Evolutionary conservation across 805 yeast genomes (phyloP).

Genomic region (Yarrowia keelungensis): DNA sequence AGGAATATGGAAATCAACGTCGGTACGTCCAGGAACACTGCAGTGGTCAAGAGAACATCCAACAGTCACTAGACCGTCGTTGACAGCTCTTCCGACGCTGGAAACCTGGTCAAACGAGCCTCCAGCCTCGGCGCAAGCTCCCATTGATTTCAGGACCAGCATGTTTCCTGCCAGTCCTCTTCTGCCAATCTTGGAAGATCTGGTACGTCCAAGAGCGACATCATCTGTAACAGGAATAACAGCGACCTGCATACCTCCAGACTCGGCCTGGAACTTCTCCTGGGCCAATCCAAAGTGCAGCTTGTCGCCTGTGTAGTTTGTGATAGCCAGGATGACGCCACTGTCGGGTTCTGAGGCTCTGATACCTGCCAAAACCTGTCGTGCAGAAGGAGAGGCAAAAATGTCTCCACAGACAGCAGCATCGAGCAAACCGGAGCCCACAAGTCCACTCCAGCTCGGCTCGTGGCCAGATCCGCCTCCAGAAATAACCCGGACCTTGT

Average conservation of each 20-base stretch:
- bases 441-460: constrained; percentile 91
- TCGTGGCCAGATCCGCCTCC: constrained; percentile 63
- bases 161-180: constrained; percentile 94
- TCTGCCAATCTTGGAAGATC: constrained; percentile 63
- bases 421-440: constrained; percentile 80
- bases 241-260: constrained; percentile 72
- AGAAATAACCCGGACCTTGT: constrained; percentile 56
- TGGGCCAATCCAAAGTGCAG: constrained; percentile 91
- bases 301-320: constrained; percentile 94
- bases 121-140: constrained; percentile 63
- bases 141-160: constrained; percentile 82
- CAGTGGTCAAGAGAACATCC: constrained; percentile 91
- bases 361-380: constrained; percentile 77
- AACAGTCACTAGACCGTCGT: constrained; percentile 75
- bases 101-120: constrained; percentile 61
- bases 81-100: constrained; percentile 65
- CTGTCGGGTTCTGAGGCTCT: constrained; percentile 61
- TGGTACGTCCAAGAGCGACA: constrained; percentile 88
- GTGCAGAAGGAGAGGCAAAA: constrained; percentile 94
- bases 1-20: constrained; percentile 71
- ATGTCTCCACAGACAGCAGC: constrained; percentile 90
- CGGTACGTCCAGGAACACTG: constrained; percentile 81
- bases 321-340: constrained; percentile 81
- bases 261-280: constrained; percentile 83
- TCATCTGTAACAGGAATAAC: constrained; percentile 77